phyloP scores from a whole-genome alignment of 2,329 filamentous ascomycete species.

The Lasiodiplodia citricola region DNA sequence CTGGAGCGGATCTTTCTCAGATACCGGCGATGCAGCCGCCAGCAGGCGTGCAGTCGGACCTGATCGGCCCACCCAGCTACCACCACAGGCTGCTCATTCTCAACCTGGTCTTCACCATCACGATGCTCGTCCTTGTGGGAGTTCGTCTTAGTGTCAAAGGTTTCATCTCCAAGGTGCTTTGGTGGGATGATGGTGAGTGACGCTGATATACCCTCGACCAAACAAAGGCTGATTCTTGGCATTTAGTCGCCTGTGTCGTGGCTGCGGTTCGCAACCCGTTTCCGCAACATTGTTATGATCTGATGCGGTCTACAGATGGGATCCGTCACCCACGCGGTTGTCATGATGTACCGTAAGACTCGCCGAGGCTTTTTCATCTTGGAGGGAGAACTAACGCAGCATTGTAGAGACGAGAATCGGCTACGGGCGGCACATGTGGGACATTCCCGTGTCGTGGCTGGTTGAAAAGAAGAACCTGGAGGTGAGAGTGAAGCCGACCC shows the following conservation, averaged over 20 bases:
- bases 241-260: not conserved
- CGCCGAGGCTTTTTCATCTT: not conserved
- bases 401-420: not conserved
- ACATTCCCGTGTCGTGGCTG: conserved; percentile 9
- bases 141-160: not conserved
- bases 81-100: conserved; percentile 3
- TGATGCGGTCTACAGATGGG: not conserved
- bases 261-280: conserved; percentile 3
- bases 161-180: conserved; percentile 5
- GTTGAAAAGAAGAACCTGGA: not conserved
- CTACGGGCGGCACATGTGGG: conserved; percentile 15
- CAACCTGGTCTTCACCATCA: not conserved
- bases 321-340: not conserved
- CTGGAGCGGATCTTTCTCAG: conserved; percentile 3
- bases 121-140: not conserved
- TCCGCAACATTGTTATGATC: not conserved
- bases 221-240: not conserved
- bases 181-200: conserved; percentile 15
- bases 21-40: conserved; percentile 4
- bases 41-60: not conserved
- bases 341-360: conserved; percentile 3
- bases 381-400: not conserved
- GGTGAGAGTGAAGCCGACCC: not conserved
- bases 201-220: not conserved
- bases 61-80: not conserved